Conservation (phyloP, 202 grass and related monocot genomes). For the Eragrostis tef region DNA sequence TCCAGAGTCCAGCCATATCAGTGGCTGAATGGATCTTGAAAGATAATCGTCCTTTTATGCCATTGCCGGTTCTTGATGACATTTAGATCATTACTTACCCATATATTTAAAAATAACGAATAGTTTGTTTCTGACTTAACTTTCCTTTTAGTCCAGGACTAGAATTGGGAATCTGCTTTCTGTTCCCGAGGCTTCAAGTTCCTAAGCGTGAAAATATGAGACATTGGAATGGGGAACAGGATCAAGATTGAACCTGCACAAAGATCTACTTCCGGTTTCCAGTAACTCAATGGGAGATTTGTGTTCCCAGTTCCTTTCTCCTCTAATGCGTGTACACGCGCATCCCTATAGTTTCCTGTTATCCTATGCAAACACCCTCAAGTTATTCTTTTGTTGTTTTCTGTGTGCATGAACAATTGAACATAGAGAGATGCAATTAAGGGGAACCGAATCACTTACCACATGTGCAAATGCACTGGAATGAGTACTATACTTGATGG, state of each 20-base stretch:
- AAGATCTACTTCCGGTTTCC: constrained; percentile 47
- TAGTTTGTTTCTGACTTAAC: neutral
- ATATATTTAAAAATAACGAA: neutral
- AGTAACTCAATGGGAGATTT: constrained; percentile 43
- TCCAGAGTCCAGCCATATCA: constrained; percentile 43
- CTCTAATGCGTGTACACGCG: constrained; percentile 4
- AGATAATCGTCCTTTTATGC: constrained; percentile 37
- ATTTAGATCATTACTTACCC: neutral
- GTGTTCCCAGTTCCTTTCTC: constrained; percentile 27
- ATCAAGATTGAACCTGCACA: constrained; percentile 51
- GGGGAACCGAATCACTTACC: constrained; percentile 11
- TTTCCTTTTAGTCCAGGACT: constrained; percentile 32
- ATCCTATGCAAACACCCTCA: constrained; percentile 31
- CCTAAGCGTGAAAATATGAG: constrained; percentile 48
- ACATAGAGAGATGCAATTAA: neutral
- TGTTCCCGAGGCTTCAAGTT: constrained; percentile 58
- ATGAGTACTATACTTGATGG: constrained; percentile 34
- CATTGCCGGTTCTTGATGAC: constrained; percentile 7
- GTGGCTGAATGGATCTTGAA: constrained; percentile 35
- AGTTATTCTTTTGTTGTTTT: constrained; percentile 30
- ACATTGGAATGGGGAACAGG: constrained; percentile 40
- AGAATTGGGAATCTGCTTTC: constrained; percentile 39
- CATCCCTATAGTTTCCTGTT: constrained; percentile 10
- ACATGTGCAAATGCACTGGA: constrained; percentile 17
- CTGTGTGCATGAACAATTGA: constrained; percentile 43